A percentile compares a stretch with the other conserved stretches of the same genome.
Conservation (phyloP, 345 rosid species). For the Brassica incana region DNA sequence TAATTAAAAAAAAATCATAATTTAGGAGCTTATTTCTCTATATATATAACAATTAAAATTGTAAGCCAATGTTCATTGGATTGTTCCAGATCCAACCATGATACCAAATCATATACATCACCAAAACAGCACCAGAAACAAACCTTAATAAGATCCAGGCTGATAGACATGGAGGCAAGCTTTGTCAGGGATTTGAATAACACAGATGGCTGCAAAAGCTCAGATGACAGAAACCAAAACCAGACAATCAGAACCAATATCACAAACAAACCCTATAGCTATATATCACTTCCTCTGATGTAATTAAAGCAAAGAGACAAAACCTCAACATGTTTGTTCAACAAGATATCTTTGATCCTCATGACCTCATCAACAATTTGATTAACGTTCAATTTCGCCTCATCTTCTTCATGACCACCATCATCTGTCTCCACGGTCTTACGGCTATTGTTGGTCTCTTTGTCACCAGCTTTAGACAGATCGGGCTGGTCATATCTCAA, state of each 20-base stretch:
- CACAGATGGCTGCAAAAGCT: conserved; percentile 52
- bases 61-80: background rate
- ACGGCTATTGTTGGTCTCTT: conserved; percentile 17
- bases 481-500: conserved; percentile 63
- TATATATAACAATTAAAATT: background rate
- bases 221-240: conserved; percentile 18
- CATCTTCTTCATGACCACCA: conserved; percentile 36
- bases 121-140: conserved; percentile 12
- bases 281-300: background rate
- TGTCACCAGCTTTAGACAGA: conserved; percentile 42
- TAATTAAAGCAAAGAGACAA: conserved; percentile 12
- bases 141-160: conserved; percentile 72
- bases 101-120: conserved; percentile 11
- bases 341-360: conserved; percentile 68
- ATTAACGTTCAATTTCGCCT: conserved; percentile 43
- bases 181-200: conserved; percentile 67
- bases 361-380: conserved; percentile 58
- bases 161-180: conserved; percentile 71
- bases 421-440: conserved; percentile 4
- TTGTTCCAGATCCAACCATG: background rate
- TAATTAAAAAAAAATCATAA: background rate
- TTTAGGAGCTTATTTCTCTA: background rate
- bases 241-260: conserved; percentile 13
- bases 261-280: background rate
- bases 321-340: conserved; percentile 60